Conservation (phyloP, 2,329 filamentous ascomycete species). For the Dactylella cylindrospora region DNA sequence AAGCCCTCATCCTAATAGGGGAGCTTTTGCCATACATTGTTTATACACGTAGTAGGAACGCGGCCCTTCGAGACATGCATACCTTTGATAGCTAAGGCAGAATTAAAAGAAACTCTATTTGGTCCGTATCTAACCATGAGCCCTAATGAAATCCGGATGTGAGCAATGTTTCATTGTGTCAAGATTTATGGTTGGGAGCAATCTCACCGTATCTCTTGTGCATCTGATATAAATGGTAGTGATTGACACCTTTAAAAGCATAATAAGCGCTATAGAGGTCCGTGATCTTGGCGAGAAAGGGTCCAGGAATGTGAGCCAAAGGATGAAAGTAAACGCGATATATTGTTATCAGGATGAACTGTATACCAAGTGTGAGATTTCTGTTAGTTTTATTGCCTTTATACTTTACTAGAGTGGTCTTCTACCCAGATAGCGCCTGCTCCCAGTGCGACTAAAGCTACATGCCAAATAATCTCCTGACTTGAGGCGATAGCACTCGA, state of each 20-base stretch:
- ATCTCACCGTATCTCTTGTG: conserved; percentile 69
- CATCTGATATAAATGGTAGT: conserved; percentile 69
- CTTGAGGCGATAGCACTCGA: background rate
- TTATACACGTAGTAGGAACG: conserved; percentile 36
- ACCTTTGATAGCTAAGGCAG: conserved; percentile 65
- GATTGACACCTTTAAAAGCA: conserved; percentile 71
- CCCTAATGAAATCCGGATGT: conserved; percentile 15
- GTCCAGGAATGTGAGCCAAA: conserved; percentile 66
- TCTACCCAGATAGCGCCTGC: conserved; percentile 4
- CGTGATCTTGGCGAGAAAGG: conserved; percentile 65
- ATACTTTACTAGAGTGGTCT: background rate
- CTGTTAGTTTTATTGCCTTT: background rate
- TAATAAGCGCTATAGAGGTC: conserved; percentile 65
- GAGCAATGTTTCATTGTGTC: too few species aligned
- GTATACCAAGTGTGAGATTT: background rate
- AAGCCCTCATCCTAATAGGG: too few species aligned
- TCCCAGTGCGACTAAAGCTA: background rate
- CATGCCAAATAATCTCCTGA: background rate
- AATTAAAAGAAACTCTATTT: conserved; percentile 69
- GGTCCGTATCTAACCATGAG: conserved; percentile 53
- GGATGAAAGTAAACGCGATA: conserved; percentile 67
- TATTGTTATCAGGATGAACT: conserved; percentile 15
- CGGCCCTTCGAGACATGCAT: too few species aligned
- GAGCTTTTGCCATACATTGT: conserved; percentile 44
- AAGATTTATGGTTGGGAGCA: too few species aligned